Evolutionary conservation across 495 filamentous ascomycete species (phyloP).

Genomic region (Talaromyces stipitatus): DNA sequence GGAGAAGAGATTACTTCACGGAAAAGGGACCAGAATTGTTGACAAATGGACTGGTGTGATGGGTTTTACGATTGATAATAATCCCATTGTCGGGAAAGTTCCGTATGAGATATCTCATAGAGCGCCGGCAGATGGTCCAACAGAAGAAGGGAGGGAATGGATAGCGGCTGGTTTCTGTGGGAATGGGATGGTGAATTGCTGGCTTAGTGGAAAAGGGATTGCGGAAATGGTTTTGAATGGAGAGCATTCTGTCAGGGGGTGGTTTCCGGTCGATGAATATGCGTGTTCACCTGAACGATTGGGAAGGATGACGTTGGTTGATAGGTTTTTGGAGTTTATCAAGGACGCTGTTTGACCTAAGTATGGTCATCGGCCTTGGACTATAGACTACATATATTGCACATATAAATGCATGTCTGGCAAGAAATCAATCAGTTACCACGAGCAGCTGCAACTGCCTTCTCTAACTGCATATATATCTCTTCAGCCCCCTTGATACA

Average conservation of each 20-base stretch:
- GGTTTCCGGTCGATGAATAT: constrained; percentile 22
- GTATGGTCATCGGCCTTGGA: too few relatives aligned
- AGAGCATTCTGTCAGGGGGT: constrained; percentile 12
- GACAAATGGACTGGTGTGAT: constrained; percentile 37
- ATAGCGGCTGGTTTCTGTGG: constrained; percentile 37
- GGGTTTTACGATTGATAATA: constrained; percentile 33
- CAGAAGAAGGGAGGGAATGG: constrained; percentile 25
- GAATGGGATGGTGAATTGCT: constrained; percentile 42
- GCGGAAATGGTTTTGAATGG: constrained; percentile 27
- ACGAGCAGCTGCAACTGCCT: constrained; percentile 8
- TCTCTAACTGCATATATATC: constrained; percentile 51
- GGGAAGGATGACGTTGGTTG: background rate
- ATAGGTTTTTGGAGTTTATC: background rate
- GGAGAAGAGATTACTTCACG: background rate
- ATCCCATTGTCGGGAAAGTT: constrained; percentile 41
- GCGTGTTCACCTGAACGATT: constrained; percentile 2
- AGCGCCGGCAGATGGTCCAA: background rate
- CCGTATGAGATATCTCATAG: constrained; percentile 18
- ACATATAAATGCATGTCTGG: background rate
- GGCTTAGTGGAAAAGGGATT: constrained; percentile 34
- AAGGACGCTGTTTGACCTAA: background rate
- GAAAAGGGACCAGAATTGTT: constrained; percentile 2
- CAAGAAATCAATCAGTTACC: background rate
- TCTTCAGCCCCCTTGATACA: constrained; percentile 81
- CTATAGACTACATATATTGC: too few relatives aligned